A percentile compares a stretch with the other conserved stretches of the same genome.
Evolutionary conservation across 1,284 basidiomycete genomes (phyloP).

Genomic region (Rhodotorula sp.): DNA sequence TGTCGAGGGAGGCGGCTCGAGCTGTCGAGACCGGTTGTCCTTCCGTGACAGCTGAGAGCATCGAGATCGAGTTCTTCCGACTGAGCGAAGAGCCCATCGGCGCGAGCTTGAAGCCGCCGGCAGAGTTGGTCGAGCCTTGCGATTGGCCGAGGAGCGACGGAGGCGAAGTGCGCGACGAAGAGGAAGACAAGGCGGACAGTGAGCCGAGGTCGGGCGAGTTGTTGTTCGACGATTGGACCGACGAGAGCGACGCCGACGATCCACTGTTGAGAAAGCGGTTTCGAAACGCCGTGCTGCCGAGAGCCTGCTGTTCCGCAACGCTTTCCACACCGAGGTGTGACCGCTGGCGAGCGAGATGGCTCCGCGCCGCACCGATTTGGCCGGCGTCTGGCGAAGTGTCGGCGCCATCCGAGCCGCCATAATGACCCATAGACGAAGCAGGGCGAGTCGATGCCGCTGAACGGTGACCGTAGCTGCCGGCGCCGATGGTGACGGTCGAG

Average conservation of each 20-base stretch:
- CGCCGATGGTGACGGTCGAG: slow-evolving; percentile 28
- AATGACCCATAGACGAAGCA: slow-evolving; percentile 1
- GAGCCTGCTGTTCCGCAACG: slow-evolving; percentile 7
- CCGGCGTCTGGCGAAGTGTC: slow-evolving; percentile 9
- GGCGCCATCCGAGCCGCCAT: background rate
- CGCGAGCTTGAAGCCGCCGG: slow-evolving; percentile 12
- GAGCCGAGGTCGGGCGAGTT: slow-evolving; percentile 28
- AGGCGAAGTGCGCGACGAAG: background rate
- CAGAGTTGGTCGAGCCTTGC: background rate
- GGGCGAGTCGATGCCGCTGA: background rate
- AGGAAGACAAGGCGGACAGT: background rate
- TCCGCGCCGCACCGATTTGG: background rate
- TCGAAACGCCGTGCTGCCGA: slow-evolving; percentile 31
- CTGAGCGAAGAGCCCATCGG: slow-evolving; percentile 15
- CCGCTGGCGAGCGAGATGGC: background rate
- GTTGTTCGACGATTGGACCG: background rate
- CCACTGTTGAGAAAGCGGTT: slow-evolving; percentile 31
- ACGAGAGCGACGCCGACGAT: background rate
- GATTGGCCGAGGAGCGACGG: background rate
- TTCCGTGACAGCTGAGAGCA: slow-evolving; percentile 12
- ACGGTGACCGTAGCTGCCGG: slow-evolving; percentile 9
- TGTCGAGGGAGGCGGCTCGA: slow-evolving; percentile 5
- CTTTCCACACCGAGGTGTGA: background rate
- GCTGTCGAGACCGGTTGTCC: background rate
- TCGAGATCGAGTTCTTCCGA: slow-evolving; percentile 22